Conservation (phyloP, 2,329 filamentous ascomycete species). For the Neospermospora avenae region DNA sequence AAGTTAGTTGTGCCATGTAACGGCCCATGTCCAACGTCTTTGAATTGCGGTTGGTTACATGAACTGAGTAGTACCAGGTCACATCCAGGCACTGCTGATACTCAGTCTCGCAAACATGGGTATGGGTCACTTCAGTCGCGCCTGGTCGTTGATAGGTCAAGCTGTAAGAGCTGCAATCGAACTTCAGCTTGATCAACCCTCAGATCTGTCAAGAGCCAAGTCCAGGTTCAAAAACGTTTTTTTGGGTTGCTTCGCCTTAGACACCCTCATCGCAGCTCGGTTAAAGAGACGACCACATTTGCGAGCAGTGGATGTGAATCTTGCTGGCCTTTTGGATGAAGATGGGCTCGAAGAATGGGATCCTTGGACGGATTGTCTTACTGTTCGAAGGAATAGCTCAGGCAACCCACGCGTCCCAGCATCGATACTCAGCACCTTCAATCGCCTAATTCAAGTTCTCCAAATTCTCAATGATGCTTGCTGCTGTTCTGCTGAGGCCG, state of each 20-base stretch:
- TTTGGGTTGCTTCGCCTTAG: slow-evolving; percentile 60
- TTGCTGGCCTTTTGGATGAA: slow-evolving; percentile 51
- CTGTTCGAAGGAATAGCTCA: slow-evolving; percentile 33
- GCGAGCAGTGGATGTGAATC: slow-evolving; percentile 44
- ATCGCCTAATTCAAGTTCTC: slow-evolving; percentile 34
- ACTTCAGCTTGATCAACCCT: slow-evolving; percentile 40
- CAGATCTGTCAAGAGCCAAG: slow-evolving; percentile 26
- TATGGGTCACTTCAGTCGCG: slow-evolving; percentile 51
- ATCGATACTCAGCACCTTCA: slow-evolving; percentile 36
- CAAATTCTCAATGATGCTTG: slow-evolving; percentile 31
- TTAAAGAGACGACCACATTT: slow-evolving; percentile 51
- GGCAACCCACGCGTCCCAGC: slow-evolving; percentile 31
- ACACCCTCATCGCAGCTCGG: slow-evolving; percentile 53
- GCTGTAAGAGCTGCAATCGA: slow-evolving; percentile 54
- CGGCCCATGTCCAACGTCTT: no score
- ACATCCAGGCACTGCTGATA: slow-evolving; percentile 55
- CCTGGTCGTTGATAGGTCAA: slow-evolving; percentile 63
- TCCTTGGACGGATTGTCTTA: slow-evolving; percentile 58
- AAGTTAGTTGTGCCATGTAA: no score
- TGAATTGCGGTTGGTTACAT: no score
- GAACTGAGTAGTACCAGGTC: slow-evolving; percentile 31
- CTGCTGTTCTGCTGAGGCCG: slow-evolving; percentile 17
- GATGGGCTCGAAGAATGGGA: slow-evolving; percentile 73
- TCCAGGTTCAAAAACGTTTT: slow-evolving; percentile 42
- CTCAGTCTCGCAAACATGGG: slow-evolving; percentile 63